These are phyloP conservation scores for Grosmannia clavigera DNA, from an alignment of 2,329 filamentous ascomycete species.

Conservation along the genomic window DNA sequence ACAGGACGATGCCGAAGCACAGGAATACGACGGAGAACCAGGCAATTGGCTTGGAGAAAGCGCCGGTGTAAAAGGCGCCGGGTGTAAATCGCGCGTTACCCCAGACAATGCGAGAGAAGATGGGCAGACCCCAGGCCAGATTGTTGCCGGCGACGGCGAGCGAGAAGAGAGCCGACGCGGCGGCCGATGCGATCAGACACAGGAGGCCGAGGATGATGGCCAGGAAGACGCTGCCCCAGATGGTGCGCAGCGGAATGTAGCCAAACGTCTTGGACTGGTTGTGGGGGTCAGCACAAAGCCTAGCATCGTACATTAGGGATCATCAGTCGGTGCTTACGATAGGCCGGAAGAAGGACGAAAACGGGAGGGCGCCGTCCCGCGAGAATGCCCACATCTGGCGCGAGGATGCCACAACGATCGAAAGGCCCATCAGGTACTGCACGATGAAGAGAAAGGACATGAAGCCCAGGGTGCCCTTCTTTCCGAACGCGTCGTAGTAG, in stretches of 20 bases:
- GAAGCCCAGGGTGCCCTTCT: conserved; percentile 43
- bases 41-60: conserved; percentile 38
- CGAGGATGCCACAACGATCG: conserved; percentile 43
- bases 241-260: conserved; percentile 43
- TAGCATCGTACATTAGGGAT: not conserved
- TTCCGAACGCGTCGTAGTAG: conserved; percentile 48
- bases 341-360: conserved; percentile 42
- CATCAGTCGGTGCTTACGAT: conserved; percentile 21
- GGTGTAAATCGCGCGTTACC: conserved; percentile 43
- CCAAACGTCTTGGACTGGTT: conserved; percentile 33
- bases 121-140: conserved; percentile 46
- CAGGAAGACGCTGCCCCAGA: conserved; percentile 39
- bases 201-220: conserved; percentile 43
- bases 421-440: conserved; percentile 50
- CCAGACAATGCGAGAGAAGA: conserved; percentile 46
- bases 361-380: conserved; percentile 48
- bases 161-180: conserved; percentile 46
- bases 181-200: conserved; percentile 43
- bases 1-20: conserved; percentile 39
- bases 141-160: conserved; percentile 48
- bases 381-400: conserved; percentile 53
- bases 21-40: conserved; percentile 41
- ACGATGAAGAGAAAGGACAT: conserved; percentile 48
- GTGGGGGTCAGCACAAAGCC: not conserved
- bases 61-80: conserved; percentile 46